Percentiles rank a stretch among this genome's conserved stretches.
Conservation (phyloP, 768 basidiomycete species). For the Mycena crocata region DNA sequence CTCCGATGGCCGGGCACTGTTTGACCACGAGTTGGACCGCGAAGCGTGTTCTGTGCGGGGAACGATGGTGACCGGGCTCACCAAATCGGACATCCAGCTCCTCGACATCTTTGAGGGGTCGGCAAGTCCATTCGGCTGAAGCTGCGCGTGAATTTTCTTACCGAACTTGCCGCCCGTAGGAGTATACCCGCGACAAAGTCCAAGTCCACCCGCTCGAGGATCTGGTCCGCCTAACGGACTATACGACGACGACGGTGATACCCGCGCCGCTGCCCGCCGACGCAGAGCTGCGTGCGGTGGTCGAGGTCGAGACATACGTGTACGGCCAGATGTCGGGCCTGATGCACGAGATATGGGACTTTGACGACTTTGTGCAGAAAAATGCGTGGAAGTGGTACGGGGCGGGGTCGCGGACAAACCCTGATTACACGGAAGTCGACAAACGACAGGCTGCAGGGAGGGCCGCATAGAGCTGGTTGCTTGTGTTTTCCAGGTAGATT, state of each 20-base stretch:
- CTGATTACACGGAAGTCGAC: slow-evolving; percentile 64
- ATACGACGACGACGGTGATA: slow-evolving; percentile 49
- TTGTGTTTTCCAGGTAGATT: not conserved
- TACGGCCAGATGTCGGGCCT: slow-evolving; percentile 64
- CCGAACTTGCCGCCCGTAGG: slow-evolving; percentile 56
- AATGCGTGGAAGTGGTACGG: slow-evolving; percentile 81
- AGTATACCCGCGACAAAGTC: slow-evolving; percentile 73
- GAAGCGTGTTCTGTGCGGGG: slow-evolving; percentile 84
- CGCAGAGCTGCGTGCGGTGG: slow-evolving; percentile 44
- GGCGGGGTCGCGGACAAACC: slow-evolving; percentile 26
- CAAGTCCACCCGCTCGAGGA: slow-evolving; percentile 66
- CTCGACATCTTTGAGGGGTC: slow-evolving; percentile 88
- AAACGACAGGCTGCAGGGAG: slow-evolving; percentile 30
- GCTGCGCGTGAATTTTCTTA: slow-evolving; percentile 6
- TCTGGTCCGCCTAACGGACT: slow-evolving; percentile 48
- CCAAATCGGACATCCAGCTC: slow-evolving; percentile 66
- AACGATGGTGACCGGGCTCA: slow-evolving; percentile 81
- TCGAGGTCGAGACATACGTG: slow-evolving; percentile 80
- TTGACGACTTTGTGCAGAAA: slow-evolving; percentile 80
- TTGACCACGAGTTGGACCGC: slow-evolving; percentile 59
- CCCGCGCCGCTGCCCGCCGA: slow-evolving; percentile 55
- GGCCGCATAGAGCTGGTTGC: not conserved
- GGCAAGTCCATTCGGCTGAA: slow-evolving; percentile 55
- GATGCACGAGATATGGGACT: slow-evolving; percentile 78
- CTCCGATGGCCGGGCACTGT: slow-evolving; percentile 57